A percentile compares a stretch with the other conserved stretches of the same genome.
Evolutionary conservation across 805 yeast genomes (phyloP).

Genomic region (Monosporozyma unispora): DNA sequence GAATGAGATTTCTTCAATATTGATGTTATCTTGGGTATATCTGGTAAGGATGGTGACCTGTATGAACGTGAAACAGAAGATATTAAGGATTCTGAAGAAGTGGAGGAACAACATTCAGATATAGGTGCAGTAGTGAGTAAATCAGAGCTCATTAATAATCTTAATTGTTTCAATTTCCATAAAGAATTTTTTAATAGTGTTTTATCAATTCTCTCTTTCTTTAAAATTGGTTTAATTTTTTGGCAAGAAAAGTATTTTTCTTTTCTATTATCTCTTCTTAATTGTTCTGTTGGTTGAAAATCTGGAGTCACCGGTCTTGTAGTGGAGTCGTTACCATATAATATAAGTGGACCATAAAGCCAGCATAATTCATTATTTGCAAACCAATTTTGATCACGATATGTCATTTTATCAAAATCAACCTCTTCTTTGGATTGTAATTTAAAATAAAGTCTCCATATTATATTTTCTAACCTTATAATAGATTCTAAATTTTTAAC

Average conservation of each 20-base stretch:
- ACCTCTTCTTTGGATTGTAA: neutral
- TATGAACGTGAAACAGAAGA: neutral
- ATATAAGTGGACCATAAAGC: conserved; percentile 75
- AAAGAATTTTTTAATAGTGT: conserved; percentile 33
- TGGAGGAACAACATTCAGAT: neutral
- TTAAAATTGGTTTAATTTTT: conserved; percentile 57
- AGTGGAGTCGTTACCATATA: neutral
- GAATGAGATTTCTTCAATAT: neutral
- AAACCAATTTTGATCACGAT: neutral
- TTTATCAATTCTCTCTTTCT: conserved; percentile 71
- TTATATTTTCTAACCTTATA: conserved; percentile 71
- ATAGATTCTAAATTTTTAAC: conserved; percentile 19
- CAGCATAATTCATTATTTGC: conserved; percentile 70
- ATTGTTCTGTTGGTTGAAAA: neutral
- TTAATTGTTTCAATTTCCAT: conserved; percentile 15
- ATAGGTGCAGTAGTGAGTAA: neutral
- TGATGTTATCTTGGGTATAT: neutral
- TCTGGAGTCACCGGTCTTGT: neutral
- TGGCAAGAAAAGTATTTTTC: neutral
- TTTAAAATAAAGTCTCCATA: conserved; percentile 70
- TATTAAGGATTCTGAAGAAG: neutral
- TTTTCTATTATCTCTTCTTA: neutral
- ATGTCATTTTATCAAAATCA: neutral
- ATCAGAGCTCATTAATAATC: neutral
- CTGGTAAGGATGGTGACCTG: neutral